Conservation (phyloP, 2,329 filamentous ascomycete species). For the Phoma herbarum region DNA sequence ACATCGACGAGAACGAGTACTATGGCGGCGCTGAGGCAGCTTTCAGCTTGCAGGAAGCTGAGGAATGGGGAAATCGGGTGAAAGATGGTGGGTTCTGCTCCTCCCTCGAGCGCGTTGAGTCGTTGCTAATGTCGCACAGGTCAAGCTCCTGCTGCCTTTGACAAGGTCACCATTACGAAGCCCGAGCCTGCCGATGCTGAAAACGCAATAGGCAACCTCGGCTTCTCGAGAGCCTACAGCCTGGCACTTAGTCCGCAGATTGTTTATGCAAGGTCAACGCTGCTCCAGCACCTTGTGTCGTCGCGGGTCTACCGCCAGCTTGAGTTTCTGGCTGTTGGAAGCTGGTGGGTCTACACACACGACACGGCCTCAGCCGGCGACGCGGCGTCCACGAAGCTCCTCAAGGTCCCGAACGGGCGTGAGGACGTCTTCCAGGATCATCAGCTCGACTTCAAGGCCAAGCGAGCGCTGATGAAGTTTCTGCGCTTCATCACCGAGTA, state of each 20-base stretch:
- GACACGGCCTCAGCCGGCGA: conserved; percentile 39
- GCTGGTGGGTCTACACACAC: conserved; percentile 79
- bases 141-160: conserved; percentile 34
- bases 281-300: conserved; percentile 84
- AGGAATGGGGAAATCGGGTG: conserved; percentile 71
- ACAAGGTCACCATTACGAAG: conserved; percentile 47
- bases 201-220: conserved; percentile 56
- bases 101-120: not conserved
- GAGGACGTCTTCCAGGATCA: conserved; percentile 90
- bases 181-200: conserved; percentile 31
- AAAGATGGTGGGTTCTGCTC: conserved; percentile 40
- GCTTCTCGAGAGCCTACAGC: conserved; percentile 77
- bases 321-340: conserved; percentile 92
- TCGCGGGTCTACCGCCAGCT: conserved; percentile 88
- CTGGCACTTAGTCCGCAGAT: conserved; percentile 85
- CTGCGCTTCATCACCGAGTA: conserved; percentile 84
- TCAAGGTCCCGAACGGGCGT: conserved; percentile 83
- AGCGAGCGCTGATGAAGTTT: conserved; percentile 91
- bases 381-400: conserved; percentile 54
- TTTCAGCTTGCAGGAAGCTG: conserved; percentile 81
- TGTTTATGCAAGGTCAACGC: conserved; percentile 81
- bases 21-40: conserved; percentile 90
- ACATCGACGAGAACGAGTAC: conserved; percentile 86
- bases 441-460: conserved; percentile 78
- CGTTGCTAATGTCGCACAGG: conserved; percentile 26